A percentile compares a stretch with the other conserved stretches of the same genome.
Evolutionary conservation across 2,329 filamentous ascomycete genomes (phyloP).

Genomic region (Graphilbum ipis-grandicollis): DNA sequence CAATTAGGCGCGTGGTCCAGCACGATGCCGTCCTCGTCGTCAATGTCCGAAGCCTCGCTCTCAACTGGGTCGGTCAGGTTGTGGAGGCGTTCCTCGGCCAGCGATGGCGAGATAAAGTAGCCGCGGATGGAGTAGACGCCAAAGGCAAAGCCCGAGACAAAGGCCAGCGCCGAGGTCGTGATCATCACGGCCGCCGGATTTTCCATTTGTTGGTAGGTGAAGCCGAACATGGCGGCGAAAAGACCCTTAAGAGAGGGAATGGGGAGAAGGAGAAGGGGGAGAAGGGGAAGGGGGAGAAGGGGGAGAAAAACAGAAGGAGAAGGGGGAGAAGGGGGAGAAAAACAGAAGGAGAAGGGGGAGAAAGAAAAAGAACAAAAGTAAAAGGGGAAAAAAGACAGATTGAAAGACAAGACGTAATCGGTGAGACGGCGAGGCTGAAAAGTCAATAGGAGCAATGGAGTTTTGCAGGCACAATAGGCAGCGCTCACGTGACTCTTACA

Average conservation of each 20-base stretch:
- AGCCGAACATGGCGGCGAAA: conserved; percentile 1
- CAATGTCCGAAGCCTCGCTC: conserved; percentile 51
- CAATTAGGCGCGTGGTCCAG: conserved; percentile 53
- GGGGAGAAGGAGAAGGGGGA: neutral
- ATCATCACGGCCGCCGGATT: conserved; percentile 33
- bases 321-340: no score
- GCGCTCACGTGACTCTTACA: no score
- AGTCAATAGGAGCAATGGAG: no score
- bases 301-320: neutral
- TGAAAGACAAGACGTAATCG: no score
- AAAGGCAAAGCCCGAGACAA: conserved; percentile 64
- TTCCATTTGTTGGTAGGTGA: conserved; percentile 1
- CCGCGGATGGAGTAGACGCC: conserved; percentile 54
- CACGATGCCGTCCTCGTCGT: conserved; percentile 37
- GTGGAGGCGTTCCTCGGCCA: conserved; percentile 38
- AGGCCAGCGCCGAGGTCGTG: conserved; percentile 55
- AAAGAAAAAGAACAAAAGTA: neutral
- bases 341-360: neutral
- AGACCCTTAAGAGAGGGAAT: neutral
- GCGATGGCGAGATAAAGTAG: conserved; percentile 37
- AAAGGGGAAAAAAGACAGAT: no score
- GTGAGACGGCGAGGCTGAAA: no score
- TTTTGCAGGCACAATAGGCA: no score
- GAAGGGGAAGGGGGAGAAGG: neutral
- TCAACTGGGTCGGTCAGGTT: conserved; percentile 43